Base-by-base conservation (phyloP, 2,329 filamentous ascomycete genomes). In the Colletotrichum musae region DNA sequence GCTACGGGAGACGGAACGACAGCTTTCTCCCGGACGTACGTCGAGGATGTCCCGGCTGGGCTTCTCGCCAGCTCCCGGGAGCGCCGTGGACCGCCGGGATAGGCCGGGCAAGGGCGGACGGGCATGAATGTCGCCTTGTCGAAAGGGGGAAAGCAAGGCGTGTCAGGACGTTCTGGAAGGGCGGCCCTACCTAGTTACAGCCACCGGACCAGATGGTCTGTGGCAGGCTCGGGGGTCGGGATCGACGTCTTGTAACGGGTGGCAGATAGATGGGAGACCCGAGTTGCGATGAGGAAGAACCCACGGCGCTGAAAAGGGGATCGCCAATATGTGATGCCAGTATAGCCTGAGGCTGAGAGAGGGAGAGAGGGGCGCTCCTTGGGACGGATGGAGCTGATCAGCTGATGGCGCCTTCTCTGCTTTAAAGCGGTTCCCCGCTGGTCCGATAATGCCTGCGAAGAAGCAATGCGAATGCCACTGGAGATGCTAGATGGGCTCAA, bases 221-320 rank as follows among this genome's bases (percentile, higher is more conserved):
- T 52, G 26, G 28, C 48, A 24, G 45, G 61, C 39, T 59, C 61
- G 51, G 28, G 48, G 36, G 43, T 50, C 57, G 53, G 68, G 58
- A 45, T 68, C 39, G 68, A 48, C 64, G 58, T 61, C 32, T 50
- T 50, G 57, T 48, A 45, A 58, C 21, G 45, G 56, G 62, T 47
- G 32, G 58, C 21, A 28, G 24, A 41, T 56, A 57, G 62, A 66
- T 51, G 54, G 56, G 57, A 13, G 36, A 50, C 41, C 51, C 43
- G 32, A 36, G 56, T 45, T 21, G 39, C 15, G 26, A 47, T 21
- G n/a, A 13, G 12, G 32, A 16, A 24, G n/a, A n/a, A 45, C 18
- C 48, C 56, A 56, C 50, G 21, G n/a, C 32, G 24, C 21, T 32
- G 18, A 18, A 52, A 47, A 45, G 36, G 48, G 16, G 50, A 48